Percentiles rank a stretch among this genome's conserved stretches.
phyloP scores from a whole-genome alignment of 768 basidiomycete species.

The Rhizopogon rudus region DNA sequence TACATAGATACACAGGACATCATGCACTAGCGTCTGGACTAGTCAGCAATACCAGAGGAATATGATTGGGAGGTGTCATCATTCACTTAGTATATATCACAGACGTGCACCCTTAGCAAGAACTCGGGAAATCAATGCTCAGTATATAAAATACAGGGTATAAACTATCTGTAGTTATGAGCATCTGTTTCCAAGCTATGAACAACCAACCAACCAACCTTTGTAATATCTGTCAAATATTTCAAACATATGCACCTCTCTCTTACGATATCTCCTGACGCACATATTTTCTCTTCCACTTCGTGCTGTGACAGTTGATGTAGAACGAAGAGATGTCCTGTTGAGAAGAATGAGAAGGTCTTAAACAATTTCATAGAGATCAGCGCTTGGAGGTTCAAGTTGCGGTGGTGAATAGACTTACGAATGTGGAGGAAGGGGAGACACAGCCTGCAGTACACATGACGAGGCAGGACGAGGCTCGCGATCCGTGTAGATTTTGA shows the following conservation, averaged over 20 bases:
- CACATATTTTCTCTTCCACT: slow-evolving; percentile 77
- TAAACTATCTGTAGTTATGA: neutral
- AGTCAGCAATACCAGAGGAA: neutral
- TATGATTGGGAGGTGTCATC: neutral
- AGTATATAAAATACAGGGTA: neutral
- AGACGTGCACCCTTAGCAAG: slow-evolving; percentile 32
- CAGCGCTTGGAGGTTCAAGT: slow-evolving; percentile 60
- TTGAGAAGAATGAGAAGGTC: slow-evolving; percentile 90
- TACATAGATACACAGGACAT: no score
- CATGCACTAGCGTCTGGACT: neutral
- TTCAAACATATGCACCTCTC: slow-evolving; percentile 23
- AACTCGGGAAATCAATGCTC: neutral
- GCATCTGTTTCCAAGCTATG: neutral
- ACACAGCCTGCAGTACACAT: slow-evolving; percentile 48
- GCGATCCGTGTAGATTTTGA: neutral
- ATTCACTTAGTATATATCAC: slow-evolving; percentile 49
- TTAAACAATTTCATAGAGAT: slow-evolving; percentile 44
- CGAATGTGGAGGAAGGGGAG: slow-evolving; percentile 74
- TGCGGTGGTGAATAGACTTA: slow-evolving; percentile 68
- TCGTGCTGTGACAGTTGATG: slow-evolving; percentile 91
- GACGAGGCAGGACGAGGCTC: slow-evolving; percentile 2
- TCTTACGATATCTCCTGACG: slow-evolving; percentile 84
- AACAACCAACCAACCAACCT: slow-evolving; percentile 10
- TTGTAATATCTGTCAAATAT: neutral
- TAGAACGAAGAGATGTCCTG: slow-evolving; percentile 92